These are phyloP conservation scores for Botrytis porri DNA, from an alignment of 2,329 filamentous ascomycete genomes.

Conservation along the genomic window DNA sequence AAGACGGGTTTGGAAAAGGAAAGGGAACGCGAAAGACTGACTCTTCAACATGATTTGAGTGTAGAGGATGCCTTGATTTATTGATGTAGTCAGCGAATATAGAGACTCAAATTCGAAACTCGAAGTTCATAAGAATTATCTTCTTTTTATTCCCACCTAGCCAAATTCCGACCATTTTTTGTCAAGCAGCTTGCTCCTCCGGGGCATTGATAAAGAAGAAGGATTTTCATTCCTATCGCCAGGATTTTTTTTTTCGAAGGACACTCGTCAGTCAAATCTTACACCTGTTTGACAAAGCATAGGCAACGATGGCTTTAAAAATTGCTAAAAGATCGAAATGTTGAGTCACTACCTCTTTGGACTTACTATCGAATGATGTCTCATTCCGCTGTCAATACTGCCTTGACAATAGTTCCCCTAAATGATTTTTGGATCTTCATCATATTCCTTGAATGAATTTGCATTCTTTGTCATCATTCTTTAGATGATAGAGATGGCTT, in stretches of 20 bases:
- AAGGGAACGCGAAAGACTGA: neutral
- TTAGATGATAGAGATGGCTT: neutral
- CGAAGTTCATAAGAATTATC: neutral
- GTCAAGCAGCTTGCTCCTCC: neutral
- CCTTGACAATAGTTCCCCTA: neutral
- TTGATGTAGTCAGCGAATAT: neutral
- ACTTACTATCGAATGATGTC: neutral
- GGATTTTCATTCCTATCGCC: neutral
- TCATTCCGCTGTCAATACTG: neutral
- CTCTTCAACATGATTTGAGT: neutral
- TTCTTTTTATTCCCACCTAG: neutral
- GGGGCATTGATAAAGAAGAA: neutral
- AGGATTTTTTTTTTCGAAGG: neutral
- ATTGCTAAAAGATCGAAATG: neutral
- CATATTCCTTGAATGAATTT: accelerated
- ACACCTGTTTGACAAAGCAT: neutral
- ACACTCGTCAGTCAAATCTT: neutral
- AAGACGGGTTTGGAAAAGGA: neutral
- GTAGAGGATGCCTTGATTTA: neutral
- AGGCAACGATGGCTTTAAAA: neutral
- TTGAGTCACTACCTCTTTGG: neutral
- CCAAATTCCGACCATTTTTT: neutral
- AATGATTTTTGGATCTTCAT: neutral
- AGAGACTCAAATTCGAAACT: neutral
- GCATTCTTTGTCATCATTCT: neutral